These are phyloP conservation scores for Neurospora intermedia DNA, from an alignment of 495 filamentous ascomycete species.

Conservation along the genomic window DNA sequence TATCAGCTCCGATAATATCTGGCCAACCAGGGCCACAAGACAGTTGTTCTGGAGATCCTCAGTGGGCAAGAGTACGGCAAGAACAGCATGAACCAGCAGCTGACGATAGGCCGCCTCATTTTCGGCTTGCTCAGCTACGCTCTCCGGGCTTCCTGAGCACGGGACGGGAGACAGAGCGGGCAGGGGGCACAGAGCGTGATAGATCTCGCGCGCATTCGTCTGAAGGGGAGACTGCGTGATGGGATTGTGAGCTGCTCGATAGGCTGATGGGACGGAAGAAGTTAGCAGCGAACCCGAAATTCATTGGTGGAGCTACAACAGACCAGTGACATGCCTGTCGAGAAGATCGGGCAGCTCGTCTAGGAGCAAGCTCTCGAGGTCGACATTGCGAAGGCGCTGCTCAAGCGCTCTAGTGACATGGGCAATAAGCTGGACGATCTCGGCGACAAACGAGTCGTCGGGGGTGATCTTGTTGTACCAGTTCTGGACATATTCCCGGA, in stretches of 20 bases:
- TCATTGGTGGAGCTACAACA: slow-evolving; percentile 17
- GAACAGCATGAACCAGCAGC: slow-evolving; percentile 62
- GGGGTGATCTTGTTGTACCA: slow-evolving; percentile 92
- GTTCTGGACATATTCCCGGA: slow-evolving; percentile 76
- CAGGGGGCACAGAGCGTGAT: slow-evolving; percentile 74
- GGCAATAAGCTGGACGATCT: slow-evolving; percentile 79
- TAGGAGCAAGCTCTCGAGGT: slow-evolving; percentile 70
- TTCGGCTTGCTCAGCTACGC: slow-evolving; percentile 48
- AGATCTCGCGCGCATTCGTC: slow-evolving; percentile 55
- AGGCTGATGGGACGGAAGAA: slow-evolving; percentile 29
- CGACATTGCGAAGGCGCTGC: slow-evolving; percentile 67
- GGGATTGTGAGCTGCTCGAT: slow-evolving; percentile 41
- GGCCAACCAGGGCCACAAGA: slow-evolving; percentile 66
- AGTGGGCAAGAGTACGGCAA: slow-evolving; percentile 77
- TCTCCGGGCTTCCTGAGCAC: slow-evolving; percentile 37
- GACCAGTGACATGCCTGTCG: slow-evolving; percentile 72
- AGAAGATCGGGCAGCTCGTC: slow-evolving; percentile 83
- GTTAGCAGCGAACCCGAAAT: background rate
- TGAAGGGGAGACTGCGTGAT: slow-evolving; percentile 44
- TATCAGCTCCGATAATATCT: slow-evolving; percentile 78
- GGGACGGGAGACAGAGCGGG: slow-evolving; percentile 71
- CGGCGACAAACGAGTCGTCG: slow-evolving; percentile 75
- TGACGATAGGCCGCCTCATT: slow-evolving; percentile 77
- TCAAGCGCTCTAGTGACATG: slow-evolving; percentile 82
- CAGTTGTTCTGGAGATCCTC: slow-evolving; percentile 86